Evolutionary conservation across 1,284 basidiomycete species (phyloP), one percentile per base, ranked within the genome.

Genomic region (Moesziomyces sp.): DNA sequence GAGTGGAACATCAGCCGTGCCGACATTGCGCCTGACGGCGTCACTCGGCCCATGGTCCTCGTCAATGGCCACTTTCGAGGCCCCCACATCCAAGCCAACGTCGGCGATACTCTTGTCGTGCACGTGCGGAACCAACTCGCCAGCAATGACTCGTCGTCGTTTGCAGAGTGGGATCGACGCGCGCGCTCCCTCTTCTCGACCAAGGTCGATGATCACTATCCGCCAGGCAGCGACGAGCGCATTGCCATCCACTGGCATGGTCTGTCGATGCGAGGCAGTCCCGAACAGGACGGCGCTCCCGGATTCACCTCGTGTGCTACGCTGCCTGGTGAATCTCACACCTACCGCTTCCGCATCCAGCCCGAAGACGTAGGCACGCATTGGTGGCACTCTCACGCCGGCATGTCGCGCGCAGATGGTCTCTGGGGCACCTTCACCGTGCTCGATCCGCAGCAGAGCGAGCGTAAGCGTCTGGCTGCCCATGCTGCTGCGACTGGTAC

Each of bases 381-480:
- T 55, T 88, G 87, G 85, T 86, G 79, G 63, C 78, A 79, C 56
- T 58, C 77, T 14, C 78, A 80, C 40, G 46, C 68, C 7, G 67
- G 58, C 9, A 63, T 62, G 46, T 69, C 69, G 19, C 58, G 70
- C 23, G 52, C 69, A 4, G 78, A 80, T 40, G 78, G 78, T 8
- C 48, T 75, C 5, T 63, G 64, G 42, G 76, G 76, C 18, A 65
- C 79, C 43, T 50, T 84, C 19, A 66, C 82, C 52, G 58, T 84
- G 11, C 83, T 81, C 51, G 64, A 73, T 16, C 71, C 71, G 5
- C 33, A 82, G 38, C 73, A 54, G 47, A 50, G 45, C 19, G 52
- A 53, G n/a, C 18, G 33, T 7, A 33, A 19, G 11, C 51, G 44
- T 13, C 43, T 45, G 13, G 6, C 30, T 33, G 30, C 30, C 30